These are phyloP conservation scores for Tricholoma furcatifolium DNA, from an alignment of 768 basidiomycete species.

Conservation along the genomic window DNA sequence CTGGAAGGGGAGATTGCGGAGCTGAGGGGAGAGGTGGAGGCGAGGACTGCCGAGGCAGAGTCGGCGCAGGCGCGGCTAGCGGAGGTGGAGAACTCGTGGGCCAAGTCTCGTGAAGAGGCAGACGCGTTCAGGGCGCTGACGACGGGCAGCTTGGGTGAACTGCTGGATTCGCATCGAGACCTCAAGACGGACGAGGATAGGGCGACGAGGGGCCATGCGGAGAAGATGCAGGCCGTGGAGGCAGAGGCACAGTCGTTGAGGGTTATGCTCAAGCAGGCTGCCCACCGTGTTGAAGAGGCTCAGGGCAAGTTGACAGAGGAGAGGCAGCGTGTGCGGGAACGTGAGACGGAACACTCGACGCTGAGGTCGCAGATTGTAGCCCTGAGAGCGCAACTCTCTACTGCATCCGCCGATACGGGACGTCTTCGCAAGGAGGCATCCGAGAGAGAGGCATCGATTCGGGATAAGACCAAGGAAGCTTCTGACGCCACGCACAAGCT, in stretches of 20 bases:
- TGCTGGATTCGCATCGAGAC: conserved; percentile 86
- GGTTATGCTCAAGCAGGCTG: conserved; percentile 75
- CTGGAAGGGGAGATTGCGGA: conserved; percentile 80
- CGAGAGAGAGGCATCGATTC: conserved; percentile 62
- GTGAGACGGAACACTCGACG: conserved; percentile 60
- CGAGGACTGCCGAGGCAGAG: conserved; percentile 72
- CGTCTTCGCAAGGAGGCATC: conserved; percentile 68
- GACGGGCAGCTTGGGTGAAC: conserved; percentile 80
- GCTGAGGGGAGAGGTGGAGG: conserved; percentile 78
- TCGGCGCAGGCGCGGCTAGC: conserved; percentile 59
- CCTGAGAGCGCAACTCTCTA: conserved; percentile 71
- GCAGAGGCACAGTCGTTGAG: conserved; percentile 74
- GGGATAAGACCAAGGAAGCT: conserved; percentile 61
- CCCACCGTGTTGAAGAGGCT: conserved; percentile 67
- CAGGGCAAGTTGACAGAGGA: conserved; percentile 68
- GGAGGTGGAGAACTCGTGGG: conserved; percentile 89
- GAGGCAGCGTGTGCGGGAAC: conserved; percentile 59
- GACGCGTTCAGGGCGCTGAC: conserved; percentile 87
- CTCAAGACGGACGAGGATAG: conserved; percentile 84
- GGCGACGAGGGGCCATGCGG: conserved; percentile 68
- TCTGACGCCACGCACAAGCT: conserved; percentile 73
- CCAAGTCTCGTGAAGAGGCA: conserved; percentile 90
- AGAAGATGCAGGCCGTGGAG: conserved; percentile 81
- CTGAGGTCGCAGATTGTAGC: conserved; percentile 74
- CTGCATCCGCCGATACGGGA: conserved; percentile 65